Conservation (phyloP, 257 asterid genomes). For the Craterostigma plantagineum region DNA sequence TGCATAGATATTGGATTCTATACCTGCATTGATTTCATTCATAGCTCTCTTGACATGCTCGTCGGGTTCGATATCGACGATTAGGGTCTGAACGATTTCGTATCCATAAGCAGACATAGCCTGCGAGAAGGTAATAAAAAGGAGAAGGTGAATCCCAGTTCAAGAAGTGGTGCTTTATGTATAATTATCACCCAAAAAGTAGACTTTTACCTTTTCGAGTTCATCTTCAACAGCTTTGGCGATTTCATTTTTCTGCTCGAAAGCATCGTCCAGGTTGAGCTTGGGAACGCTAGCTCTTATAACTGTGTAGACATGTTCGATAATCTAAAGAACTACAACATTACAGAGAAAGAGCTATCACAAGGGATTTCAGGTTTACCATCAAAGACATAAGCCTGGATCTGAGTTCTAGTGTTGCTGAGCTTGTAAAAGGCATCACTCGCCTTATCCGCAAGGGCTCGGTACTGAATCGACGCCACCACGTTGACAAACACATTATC, state of each 20-base stretch:
- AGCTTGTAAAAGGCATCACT: slow-evolving; percentile 29
- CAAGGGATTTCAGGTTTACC: slow-evolving; percentile 6
- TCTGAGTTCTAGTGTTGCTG: slow-evolving; percentile 17
- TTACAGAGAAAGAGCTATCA: not conserved
- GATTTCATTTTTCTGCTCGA: slow-evolving; percentile 24
- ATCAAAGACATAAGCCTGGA: slow-evolving; percentile 23
- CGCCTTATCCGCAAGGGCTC: slow-evolving; percentile 15
- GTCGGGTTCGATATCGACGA: slow-evolving; percentile 22
- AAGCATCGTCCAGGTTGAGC: slow-evolving; percentile 15
- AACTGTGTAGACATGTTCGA: slow-evolving; percentile 5
- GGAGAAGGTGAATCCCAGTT: not conserved
- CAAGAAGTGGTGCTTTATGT: not conserved
- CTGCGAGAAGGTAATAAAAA: slow-evolving; percentile 1
- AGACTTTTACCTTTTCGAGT: slow-evolving; percentile 17
- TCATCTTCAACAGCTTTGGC: slow-evolving; percentile 25
- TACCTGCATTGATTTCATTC: slow-evolving; percentile 23
- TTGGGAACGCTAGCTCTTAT: slow-evolving; percentile 24
- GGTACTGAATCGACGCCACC: slow-evolving; percentile 24
- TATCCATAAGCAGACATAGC: slow-evolving; percentile 25
- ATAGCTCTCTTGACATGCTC: slow-evolving; percentile 19
- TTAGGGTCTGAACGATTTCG: slow-evolving; percentile 24
- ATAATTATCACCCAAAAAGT: not conserved
- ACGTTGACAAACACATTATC: slow-evolving; percentile 22
- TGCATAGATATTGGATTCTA: too few relatives aligned
- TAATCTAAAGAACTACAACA: not conserved